Evolutionary conservation across 208 protist genomes (phyloP).

Genomic region (Endotrypanum monterogeii): DNA sequence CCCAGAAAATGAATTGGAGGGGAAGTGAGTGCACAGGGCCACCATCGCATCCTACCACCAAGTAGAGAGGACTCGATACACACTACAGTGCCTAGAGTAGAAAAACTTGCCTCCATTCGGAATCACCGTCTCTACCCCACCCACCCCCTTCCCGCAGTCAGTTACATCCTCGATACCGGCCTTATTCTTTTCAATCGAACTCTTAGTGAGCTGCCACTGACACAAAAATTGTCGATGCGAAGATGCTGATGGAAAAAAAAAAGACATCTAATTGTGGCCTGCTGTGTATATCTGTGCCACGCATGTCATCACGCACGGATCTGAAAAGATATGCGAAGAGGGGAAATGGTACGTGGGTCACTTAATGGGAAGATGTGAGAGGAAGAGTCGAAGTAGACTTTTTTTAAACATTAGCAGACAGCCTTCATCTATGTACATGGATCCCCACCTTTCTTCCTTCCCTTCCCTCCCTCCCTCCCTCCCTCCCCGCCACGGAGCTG

Average conservation of each 20-base stretch:
- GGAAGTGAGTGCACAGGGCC: neutral
- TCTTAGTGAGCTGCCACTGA: neutral
- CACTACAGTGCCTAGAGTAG: neutral
- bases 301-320: neutral
- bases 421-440: conserved; percentile 6
- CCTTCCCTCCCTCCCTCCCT: no score
- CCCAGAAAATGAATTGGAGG: neutral
- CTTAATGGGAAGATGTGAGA: neutral
- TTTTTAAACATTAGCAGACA: neutral
- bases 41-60: neutral
- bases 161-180: neutral
- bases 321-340: neutral
- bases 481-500: no score
- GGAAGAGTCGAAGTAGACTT: neutral
- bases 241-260: neutral
- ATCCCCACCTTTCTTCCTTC: no score
- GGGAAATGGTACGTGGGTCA: neutral
- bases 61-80: neutral
- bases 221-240: neutral
- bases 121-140: neutral
- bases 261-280: neutral
- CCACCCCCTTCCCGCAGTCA: neutral
- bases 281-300: neutral
- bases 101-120: neutral
- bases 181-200: neutral